Conservation (phyloP, 1,284 basidiomycete species). For the Filobasidium uniguttulatum region DNA sequence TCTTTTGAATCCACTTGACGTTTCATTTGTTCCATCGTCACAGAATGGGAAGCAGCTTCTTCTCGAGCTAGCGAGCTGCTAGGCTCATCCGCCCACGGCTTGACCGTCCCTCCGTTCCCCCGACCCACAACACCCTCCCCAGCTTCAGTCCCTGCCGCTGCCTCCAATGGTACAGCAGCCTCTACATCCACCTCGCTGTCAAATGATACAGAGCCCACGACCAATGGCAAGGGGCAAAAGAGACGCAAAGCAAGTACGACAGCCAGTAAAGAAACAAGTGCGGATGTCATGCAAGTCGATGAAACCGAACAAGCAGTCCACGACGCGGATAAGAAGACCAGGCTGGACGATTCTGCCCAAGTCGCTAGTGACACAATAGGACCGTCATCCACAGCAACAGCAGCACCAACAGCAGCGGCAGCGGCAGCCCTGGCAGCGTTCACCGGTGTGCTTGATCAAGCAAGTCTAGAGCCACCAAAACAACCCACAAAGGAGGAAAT, state of each 20-base stretch:
- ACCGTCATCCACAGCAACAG: slow-evolving; percentile 17
- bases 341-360: slow-evolving; percentile 5
- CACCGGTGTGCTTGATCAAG: slow-evolving; percentile 59
- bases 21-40: background rate
- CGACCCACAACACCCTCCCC: too few species aligned
- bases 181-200: too few species aligned
- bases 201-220: too few species aligned
- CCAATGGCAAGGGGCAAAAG: too few species aligned
- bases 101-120: too few species aligned
- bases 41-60: slow-evolving; percentile 58
- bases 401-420: slow-evolving; percentile 44
- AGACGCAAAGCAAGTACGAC: too few species aligned
- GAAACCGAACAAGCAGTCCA: slow-evolving; percentile 15
- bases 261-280: too few species aligned
- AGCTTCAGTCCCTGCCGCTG: too few species aligned
- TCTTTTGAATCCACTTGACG: too few species aligned
- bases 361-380: slow-evolving; percentile 12
- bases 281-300: too few species aligned
- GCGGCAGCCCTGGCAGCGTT: slow-evolving; percentile 35
- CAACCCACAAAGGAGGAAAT: slow-evolving; percentile 63
- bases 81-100: slow-evolving; percentile 34
- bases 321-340: slow-evolving; percentile 14
- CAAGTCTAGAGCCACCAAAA: slow-evolving; percentile 58
- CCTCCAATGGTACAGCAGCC: too few species aligned
- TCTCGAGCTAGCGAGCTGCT: slow-evolving; percentile 46